Conservation (phyloP, 2,329 filamentous ascomycete species). For the Trichophyton equinum region DNA sequence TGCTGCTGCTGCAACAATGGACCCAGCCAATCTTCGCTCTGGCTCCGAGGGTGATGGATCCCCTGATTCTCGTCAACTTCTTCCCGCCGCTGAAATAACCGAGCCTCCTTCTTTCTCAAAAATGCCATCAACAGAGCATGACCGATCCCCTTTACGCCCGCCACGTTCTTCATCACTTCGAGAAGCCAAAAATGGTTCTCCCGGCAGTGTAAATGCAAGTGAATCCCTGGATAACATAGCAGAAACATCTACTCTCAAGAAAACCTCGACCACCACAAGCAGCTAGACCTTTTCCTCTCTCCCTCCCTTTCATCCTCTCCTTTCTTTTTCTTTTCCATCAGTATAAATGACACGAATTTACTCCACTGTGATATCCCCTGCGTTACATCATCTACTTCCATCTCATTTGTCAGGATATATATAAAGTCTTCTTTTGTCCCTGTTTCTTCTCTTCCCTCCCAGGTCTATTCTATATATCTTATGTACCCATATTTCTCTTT, state of each 20-base stretch:
- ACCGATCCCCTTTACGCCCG: constrained; percentile 18
- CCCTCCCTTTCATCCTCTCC: too few species aligned
- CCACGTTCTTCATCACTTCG: constrained; percentile 30
- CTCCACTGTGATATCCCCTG: constrained; percentile 1
- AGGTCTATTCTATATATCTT: not conserved
- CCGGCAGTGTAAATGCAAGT: constrained; percentile 2
- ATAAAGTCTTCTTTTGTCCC: not conserved
- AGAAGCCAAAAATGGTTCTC: constrained; percentile 9
- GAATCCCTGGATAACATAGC: constrained; percentile 5
- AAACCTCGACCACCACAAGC: not conserved
- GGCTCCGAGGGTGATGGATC: not conserved
- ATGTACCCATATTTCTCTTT: not conserved
- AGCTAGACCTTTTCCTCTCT: not conserved
- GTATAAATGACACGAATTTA: not conserved
- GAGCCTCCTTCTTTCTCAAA: constrained; percentile 22
- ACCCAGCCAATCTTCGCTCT: constrained; percentile 7
- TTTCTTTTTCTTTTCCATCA: not conserved
- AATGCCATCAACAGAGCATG: constrained; percentile 22
- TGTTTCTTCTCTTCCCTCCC: not conserved
- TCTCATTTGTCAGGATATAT: constrained; percentile 2
- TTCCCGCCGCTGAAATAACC: constrained; percentile 11
- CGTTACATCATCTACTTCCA: not conserved
- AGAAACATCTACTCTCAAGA: not conserved
- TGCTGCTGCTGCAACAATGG: constrained; percentile 15
- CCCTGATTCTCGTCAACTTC: constrained; percentile 7